Evolutionary conservation across 352 stramenopile genomes (phyloP), one percentile per base, ranked within the genome.

Genomic region (Pythium brassicae): DNA sequence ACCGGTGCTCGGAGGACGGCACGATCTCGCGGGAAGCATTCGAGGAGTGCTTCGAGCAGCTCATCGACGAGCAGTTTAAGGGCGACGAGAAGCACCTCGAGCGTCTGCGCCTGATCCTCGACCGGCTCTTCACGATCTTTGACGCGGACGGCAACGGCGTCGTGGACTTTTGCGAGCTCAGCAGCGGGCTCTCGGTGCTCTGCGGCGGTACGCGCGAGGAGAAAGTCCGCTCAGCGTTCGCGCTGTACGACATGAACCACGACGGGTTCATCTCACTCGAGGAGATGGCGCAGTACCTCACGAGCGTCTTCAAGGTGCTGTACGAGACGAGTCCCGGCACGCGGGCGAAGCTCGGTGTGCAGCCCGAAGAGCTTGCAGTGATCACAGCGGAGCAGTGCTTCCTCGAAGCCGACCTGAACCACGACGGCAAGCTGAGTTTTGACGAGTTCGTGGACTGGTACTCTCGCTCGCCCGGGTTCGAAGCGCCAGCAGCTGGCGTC

Each of bases 391-490:
- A 92, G 44, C 82, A 94, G 43, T 94, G 86, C 44, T 96, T 96
- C 50, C 57, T 83, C 5, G 84, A 95, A 69, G 86, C 82, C 8
- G 75, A 96, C 53, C 52, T 92, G 29, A 88, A 95, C 51, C 61
- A 86, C 50, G 83, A 94, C 43, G 83, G 82, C 5, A 83, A 78
- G 14, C 59, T 96, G 37, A 92, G 78, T 47, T 94, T 95, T 48
- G 81, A 95, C 19, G 84, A 95, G 58, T 96, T 96, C 58, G 78
- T 91, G 20, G 52, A 62, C 25, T 96, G 87, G 87, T 96, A 94
- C 55, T 81, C 81, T 0, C 80, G 78, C 44, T 81, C 72, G 3
- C 67, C 68, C 8, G 67, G 72, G 2, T 75, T 88, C 54, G 74
- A 79, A 46, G 58, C 66, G 1, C 68, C 74, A 50, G 51, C 59